Evolutionary conservation across 2,329 filamentous ascomycete species (phyloP).

Genomic region (Lachnellula hyalina): DNA sequence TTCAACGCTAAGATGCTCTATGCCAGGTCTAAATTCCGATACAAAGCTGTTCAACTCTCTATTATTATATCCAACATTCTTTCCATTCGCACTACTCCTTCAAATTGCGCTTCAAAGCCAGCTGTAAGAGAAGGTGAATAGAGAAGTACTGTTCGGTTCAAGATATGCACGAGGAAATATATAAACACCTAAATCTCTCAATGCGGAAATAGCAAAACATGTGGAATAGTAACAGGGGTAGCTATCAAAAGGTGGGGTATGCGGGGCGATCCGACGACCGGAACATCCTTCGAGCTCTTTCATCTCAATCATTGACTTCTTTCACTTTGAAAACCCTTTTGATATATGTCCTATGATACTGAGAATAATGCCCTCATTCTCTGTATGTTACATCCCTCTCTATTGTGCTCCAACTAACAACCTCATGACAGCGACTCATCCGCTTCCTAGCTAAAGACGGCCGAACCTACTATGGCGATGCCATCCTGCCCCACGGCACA

Average conservation of each 20-base stretch:
- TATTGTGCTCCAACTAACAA: background rate
- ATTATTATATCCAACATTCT: too few relatives aligned
- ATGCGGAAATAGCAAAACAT: background rate
- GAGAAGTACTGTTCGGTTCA: too few relatives aligned
- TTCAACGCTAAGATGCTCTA: too few relatives aligned
- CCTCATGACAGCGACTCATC: constrained; percentile 53
- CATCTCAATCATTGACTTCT: background rate
- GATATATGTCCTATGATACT: background rate
- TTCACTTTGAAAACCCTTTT: background rate
- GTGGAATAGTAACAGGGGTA: background rate
- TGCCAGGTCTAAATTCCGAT: too few relatives aligned
- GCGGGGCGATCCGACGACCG: background rate
- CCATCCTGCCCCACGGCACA: constrained; percentile 57
- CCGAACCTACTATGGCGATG: constrained; percentile 67
- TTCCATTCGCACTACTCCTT: too few relatives aligned
- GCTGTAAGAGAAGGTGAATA: too few relatives aligned
- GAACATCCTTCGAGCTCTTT: background rate
- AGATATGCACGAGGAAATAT: too few relatives aligned
- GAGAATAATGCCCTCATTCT: constrained; percentile 39
- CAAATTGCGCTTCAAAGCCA: too few relatives aligned
- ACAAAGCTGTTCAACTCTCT: too few relatives aligned
- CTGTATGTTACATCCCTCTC: constrained; percentile 32
- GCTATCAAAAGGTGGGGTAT: background rate
- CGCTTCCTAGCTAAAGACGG: constrained; percentile 70
- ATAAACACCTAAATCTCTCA: too few relatives aligned